Evolutionary conservation across 2,329 filamentous ascomycete genomes (phyloP).

Genomic region (Talaromyces marneffei): DNA sequence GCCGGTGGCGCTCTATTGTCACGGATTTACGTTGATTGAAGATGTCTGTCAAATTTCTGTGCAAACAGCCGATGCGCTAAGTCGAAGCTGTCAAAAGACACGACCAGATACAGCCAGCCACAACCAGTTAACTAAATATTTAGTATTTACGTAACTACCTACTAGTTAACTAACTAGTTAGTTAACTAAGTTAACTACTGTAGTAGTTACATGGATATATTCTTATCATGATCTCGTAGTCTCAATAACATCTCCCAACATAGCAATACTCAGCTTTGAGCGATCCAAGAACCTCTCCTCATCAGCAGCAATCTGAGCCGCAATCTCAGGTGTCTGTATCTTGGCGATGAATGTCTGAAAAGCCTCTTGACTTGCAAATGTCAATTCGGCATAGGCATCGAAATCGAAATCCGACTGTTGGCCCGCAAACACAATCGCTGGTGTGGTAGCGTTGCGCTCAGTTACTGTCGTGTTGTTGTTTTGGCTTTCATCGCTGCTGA

Average conservation of each 20-base stretch:
- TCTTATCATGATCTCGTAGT: background rate
- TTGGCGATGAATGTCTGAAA: conserved; percentile 18
- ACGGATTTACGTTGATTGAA: background rate
- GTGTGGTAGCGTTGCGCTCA: conserved; percentile 18
- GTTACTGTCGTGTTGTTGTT: background rate
- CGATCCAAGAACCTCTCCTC: conserved; percentile 21
- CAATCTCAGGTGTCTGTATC: conserved; percentile 16
- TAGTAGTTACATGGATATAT: too few relatives aligned
- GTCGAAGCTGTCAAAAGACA: background rate
- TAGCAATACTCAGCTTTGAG: conserved; percentile 14
- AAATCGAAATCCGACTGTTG: conserved; percentile 20
- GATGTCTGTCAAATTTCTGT: background rate
- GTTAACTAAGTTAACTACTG: too few relatives aligned
- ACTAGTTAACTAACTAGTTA: too few relatives aligned
- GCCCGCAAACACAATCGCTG: conserved; percentile 16
- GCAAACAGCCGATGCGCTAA: background rate
- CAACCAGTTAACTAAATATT: too few relatives aligned
- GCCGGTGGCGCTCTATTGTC: background rate
- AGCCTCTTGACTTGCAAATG: conserved; percentile 18
- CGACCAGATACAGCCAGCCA: background rate
- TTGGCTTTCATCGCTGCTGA: conserved; percentile 3
- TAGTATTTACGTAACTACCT: too few relatives aligned
- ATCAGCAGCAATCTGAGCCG: conserved; percentile 19
- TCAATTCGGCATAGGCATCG: conserved; percentile 19
- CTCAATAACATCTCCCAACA: conserved; percentile 5